A percentile compares a stretch with the other conserved stretches of the same genome.
These are phyloP conservation scores for Aureobasidium melanogenum DNA, from an alignment of 2,329 filamentous ascomycete species.

Conservation along the genomic window DNA sequence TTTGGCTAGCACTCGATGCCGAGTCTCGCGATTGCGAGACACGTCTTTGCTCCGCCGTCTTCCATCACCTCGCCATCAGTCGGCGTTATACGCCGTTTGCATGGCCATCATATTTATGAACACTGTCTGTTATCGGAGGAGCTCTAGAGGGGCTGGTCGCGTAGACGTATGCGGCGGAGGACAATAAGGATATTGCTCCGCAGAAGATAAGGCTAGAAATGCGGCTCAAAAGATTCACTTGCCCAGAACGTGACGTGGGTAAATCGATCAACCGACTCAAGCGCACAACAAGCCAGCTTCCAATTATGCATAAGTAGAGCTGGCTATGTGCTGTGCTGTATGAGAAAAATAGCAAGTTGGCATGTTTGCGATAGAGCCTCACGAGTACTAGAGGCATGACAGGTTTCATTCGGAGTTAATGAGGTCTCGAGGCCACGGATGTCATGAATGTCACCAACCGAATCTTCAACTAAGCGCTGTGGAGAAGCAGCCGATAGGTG, in stretches of 20 bases:
- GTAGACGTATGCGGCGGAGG: background rate
- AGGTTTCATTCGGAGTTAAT: background rate
- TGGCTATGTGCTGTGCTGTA: background rate
- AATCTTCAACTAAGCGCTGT: conserved; percentile 4
- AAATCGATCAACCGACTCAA: background rate
- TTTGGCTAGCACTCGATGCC: background rate
- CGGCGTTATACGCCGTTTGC: background rate
- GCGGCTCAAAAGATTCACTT: background rate
- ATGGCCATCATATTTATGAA: background rate
- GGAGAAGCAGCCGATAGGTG: background rate
- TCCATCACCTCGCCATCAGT: background rate
- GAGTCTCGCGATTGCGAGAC: background rate
- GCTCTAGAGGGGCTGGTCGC: background rate
- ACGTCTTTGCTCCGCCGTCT: background rate
- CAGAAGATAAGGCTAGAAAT: background rate
- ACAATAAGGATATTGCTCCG: background rate
- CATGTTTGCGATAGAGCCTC: background rate
- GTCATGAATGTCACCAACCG: background rate
- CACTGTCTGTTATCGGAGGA: background rate
- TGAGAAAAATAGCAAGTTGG: background rate
- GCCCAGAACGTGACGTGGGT: background rate
- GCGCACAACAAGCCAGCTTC: background rate
- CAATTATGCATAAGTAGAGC: background rate
- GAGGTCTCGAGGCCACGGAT: background rate
- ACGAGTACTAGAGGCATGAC: background rate